A percentile compares a stretch with the other conserved stretches of the same genome.
phyloP scores from a whole-genome alignment of 106 monocot species.

The Chionographis japonica region DNA sequence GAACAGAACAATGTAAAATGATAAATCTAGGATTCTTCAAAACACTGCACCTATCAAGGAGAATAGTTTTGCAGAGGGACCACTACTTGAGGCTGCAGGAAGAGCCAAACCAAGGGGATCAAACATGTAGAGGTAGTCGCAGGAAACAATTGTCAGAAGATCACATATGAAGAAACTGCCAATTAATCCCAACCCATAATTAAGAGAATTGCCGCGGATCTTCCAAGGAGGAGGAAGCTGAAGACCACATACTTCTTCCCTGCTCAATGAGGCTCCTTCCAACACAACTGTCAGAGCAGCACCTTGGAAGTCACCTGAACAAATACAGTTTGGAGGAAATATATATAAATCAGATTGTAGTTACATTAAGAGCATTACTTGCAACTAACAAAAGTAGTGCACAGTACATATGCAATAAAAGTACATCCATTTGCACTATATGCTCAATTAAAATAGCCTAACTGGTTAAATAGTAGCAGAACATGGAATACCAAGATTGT shows the following conservation, averaged over 20 bases:
- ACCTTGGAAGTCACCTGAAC: constrained; percentile 86
- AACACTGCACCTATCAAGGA: constrained; percentile 56
- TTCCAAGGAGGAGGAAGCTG: constrained; percentile 95
- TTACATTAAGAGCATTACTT: neutral
- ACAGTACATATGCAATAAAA: neutral
- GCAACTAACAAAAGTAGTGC: neutral
- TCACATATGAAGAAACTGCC: constrained; percentile 80
- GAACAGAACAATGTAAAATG: neutral
- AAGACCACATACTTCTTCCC: constrained; percentile 71
- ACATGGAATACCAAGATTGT: constrained; percentile 71
- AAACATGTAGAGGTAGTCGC: constrained; percentile 82
- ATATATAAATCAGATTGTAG: neutral
- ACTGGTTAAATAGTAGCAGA: neutral
- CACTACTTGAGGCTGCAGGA: constrained; percentile 43
- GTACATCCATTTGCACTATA: neutral
- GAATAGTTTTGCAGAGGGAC: constrained; percentile 74
- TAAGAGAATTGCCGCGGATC: constrained; percentile 56
- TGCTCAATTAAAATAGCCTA: neutral
- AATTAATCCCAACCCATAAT: constrained; percentile 90
- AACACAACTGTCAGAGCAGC: constrained; percentile 66
- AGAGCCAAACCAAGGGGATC: constrained; percentile 93
- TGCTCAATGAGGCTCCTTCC: constrained; percentile 69
- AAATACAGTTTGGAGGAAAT: constrained; percentile 4
- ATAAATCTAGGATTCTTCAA: constrained; percentile 1
- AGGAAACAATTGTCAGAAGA: constrained; percentile 74